Base-by-base conservation (phyloP, 2,329 filamentous ascomycete genomes). In the Lizonia empirigonia region DNA sequence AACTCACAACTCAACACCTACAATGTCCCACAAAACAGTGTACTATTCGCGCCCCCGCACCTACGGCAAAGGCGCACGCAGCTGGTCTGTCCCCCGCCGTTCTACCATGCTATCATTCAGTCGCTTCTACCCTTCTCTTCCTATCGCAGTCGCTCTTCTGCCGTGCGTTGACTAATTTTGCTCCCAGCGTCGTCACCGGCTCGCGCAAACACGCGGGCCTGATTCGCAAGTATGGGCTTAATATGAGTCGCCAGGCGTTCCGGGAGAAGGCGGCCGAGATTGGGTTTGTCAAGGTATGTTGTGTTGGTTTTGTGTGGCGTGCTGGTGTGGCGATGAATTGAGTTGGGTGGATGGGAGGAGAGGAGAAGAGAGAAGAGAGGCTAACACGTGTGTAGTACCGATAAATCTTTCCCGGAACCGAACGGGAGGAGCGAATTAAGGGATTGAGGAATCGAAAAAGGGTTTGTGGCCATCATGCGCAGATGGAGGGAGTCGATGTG, bases 191-290 rank as follows among this genome's bases (percentile, higher is more conserved):
- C 9, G 65, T 69, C 1, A 69, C 64, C 0, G 66, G 66, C 29
- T 53, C 58, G 16, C 67, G 60, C 49, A 69, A 69, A 48, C 62
- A 61, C 15, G 92, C 93, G 71, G 94, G 94, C 91, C 85, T 99
- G 69, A 96, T 99, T 84, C 92, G 94, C 84, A 99, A 99, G 82
- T 97, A 97, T 82, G 93, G 93, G 74, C 84, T 96, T 70, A 91
- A 95, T 70, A 85, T 86, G 78, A 85, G 83, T 78, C 82, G 83
- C 77, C 80, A 83, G 76, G 86, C 83, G 78, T 87, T 87, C 78
- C 74, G 84, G 64, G 84, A 87, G 78, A 86, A 86, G 80, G 78
- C 80, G 60, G 73, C 75, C 64, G 84, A 87, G 73, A 86, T 87
- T 70, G 84, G 84, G 57, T 87, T 86, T 77, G 76, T 80, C 74